Evolutionary conservation across 1,139 yeast genomes (phyloP), one percentile per base, ranked within the genome.

Genomic region (Hyphopichia khmerensis): DNA sequence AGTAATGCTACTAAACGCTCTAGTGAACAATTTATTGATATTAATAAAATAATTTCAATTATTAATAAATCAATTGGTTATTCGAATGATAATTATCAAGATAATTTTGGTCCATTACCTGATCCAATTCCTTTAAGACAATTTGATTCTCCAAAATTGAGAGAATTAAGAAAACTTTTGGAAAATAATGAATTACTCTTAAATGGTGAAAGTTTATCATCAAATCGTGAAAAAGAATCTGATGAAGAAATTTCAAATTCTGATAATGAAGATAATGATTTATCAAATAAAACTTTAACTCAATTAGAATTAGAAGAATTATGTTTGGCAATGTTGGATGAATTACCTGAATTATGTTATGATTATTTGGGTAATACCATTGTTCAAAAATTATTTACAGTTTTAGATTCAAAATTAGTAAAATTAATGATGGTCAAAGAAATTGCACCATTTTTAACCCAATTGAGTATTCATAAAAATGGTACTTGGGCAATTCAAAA

Each of bases 401-500:
- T 77, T 41, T 79, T 91, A 39, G 65, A 70, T 42, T 80, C 89
- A 2, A 82, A 86, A 27, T 73, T 83, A 7, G 74, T 90, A 43
- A 87, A 88, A 57, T 84, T 87, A 52, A 78, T 86, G 64, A 86
- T 95, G 90, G 77, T 93, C 40, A 81, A 85, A 56, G 81, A 79
- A 51, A 80, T 95, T 40, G 74, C 87, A 3, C 96, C 95, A 17
- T 87, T 76, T 56, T 72, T 95, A 50, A 87, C 97, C 1, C 95
- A 90, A 56, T 84, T 93, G 71, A 95, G 98, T 55, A 85, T 89
- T 44, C 99, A 93, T 67, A 93, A 93, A 59, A 93, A 95, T 62
- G 99, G 99, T 48, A 93, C 99, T 3, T 93, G 99, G 99, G 98
- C 98, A 2, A 95, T 96, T 26, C 99, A 95, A 63, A 95, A 93